phyloP scores from a whole-genome alignment of 1,139 yeast genomes.

The Yamadazyma atlantica region DNA sequence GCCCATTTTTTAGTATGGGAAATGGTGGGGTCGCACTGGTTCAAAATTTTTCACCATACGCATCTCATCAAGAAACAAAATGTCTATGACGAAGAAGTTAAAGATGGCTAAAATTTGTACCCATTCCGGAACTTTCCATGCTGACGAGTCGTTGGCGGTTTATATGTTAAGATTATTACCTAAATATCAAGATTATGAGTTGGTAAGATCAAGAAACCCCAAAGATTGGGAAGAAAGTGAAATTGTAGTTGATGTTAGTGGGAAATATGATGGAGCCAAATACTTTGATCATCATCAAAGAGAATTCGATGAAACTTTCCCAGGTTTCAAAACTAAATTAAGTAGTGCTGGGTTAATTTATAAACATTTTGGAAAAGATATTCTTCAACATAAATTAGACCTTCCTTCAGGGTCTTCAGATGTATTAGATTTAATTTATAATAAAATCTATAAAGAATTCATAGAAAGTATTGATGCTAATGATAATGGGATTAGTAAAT shows the following conservation, averaged over 20 bases:
- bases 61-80: slow-evolving; percentile 1
- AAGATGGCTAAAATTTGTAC: slow-evolving; percentile 66
- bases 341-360: slow-evolving; percentile 93
- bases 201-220: slow-evolving; percentile 83
- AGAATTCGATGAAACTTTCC: slow-evolving; percentile 41
- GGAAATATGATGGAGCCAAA: slow-evolving; percentile 85
- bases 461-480: slow-evolving; percentile 93
- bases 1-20: too few species aligned
- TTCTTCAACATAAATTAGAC: slow-evolving; percentile 49
- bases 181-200: slow-evolving; percentile 59
- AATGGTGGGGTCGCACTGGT: slow-evolving; percentile 1
- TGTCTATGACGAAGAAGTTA: slow-evolving; percentile 10
- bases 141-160: slow-evolving; percentile 96
- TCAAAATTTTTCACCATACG: slow-evolving; percentile 1
- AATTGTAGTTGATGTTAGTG: slow-evolving; percentile 93
- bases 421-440: slow-evolving; percentile 60
- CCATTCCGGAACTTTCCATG: slow-evolving; percentile 94
- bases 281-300: slow-evolving; percentile 97
- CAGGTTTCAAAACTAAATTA: slow-evolving; percentile 60
- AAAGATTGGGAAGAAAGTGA: slow-evolving; percentile 83
- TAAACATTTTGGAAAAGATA: slow-evolving; percentile 88
- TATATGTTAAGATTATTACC: slow-evolving; percentile 79
- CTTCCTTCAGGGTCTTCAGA: slow-evolving; percentile 25
- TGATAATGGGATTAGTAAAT: slow-evolving; percentile 88
- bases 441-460: slow-evolving; percentile 78